Conservation (phyloP, 1,284 basidiomycete species). For the Pholiota adiposa region DNA sequence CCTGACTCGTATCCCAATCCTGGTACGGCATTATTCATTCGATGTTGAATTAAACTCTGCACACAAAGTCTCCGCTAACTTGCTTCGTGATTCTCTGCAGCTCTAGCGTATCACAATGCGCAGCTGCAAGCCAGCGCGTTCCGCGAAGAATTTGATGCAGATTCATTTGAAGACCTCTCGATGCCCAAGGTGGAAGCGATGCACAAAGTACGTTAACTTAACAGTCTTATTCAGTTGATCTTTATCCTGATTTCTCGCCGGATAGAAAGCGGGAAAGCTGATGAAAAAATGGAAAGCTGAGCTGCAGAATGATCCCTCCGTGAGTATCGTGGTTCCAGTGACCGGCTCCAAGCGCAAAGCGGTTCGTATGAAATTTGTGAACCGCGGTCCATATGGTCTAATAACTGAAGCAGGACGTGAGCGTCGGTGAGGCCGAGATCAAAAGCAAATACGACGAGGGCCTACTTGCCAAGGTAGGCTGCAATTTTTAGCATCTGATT, state of each 20-base stretch:
- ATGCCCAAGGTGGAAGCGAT: slow-evolving; percentile 80
- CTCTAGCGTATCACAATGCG: slow-evolving; percentile 85
- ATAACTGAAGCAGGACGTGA: slow-evolving; percentile 48
- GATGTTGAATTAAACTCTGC: slow-evolving; percentile 2
- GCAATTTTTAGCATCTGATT: slow-evolving; percentile 24
- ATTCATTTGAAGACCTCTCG: slow-evolving; percentile 80
- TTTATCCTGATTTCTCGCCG: neutral
- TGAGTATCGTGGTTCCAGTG: slow-evolving; percentile 49
- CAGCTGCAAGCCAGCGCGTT: slow-evolving; percentile 93
- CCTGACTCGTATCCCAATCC: slow-evolving; percentile 95
- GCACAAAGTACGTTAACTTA: slow-evolving; percentile 61
- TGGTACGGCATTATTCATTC: slow-evolving; percentile 48
- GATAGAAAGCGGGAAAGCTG: slow-evolving; percentile 73
- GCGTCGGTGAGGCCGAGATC: slow-evolving; percentile 70
- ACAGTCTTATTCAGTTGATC: neutral
- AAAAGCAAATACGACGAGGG: slow-evolving; percentile 64
- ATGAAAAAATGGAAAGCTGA: slow-evolving; percentile 78
- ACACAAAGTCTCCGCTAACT: slow-evolving; percentile 5
- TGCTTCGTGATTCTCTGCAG: slow-evolving; percentile 36
- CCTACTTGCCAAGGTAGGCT: slow-evolving; percentile 62
- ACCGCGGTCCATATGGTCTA: slow-evolving; percentile 8
- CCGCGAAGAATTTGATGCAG: slow-evolving; percentile 81
- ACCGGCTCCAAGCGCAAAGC: slow-evolving; percentile 71
- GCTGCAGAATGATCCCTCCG: slow-evolving; percentile 69
- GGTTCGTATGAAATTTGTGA: slow-evolving; percentile 43